These are phyloP conservation scores for Alternaria consortialis DNA, from an alignment of 2,329 filamentous ascomycete genomes.

Conservation along the genomic window DNA sequence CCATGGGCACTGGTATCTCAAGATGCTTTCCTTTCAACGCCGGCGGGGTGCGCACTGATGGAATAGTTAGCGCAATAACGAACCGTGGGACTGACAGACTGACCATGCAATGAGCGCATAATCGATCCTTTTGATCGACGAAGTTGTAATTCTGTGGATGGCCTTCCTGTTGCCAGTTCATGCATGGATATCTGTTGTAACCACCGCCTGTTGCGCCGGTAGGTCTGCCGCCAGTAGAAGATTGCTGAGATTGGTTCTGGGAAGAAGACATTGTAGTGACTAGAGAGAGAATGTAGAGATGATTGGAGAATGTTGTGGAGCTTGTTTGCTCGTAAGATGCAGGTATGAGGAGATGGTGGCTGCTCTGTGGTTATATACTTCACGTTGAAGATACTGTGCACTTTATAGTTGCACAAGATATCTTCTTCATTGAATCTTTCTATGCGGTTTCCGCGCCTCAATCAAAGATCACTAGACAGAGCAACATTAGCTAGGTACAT, in stretches of 20 bases:
- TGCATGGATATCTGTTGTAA: conserved; percentile 31
- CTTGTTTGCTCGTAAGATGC: background rate
- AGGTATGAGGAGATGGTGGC: conserved; percentile 1
- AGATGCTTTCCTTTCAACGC: conserved; percentile 13
- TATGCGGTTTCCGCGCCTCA: conserved; percentile 32
- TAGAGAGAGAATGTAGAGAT: background rate
- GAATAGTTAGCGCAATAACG: conserved; percentile 25
- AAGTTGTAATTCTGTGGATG: conserved; percentile 32
- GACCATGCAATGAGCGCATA: conserved; percentile 38
- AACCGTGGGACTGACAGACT: conserved; percentile 25
- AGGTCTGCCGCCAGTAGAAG: conserved; percentile 28
- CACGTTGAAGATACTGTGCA: conserved; percentile 10
- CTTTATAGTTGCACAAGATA: conserved; percentile 30
- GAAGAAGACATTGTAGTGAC: conserved; percentile 27
- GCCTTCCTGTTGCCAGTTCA: conserved; percentile 29
- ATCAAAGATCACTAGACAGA: conserved; percentile 24
- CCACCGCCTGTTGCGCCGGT: conserved; percentile 39
- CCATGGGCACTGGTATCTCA: background rate
- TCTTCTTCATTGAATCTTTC: conserved; percentile 17
- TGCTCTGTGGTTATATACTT: conserved; percentile 11
- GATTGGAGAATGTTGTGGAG: background rate
- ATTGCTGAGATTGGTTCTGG: conserved; percentile 17
- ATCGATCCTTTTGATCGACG: conserved; percentile 27
- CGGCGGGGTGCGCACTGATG: conserved; percentile 35
- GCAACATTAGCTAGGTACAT: conserved; percentile 19